Base-by-base conservation (phyloP, 2,329 filamentous ascomycete genomes). In the Cytospora piceicola region DNA sequence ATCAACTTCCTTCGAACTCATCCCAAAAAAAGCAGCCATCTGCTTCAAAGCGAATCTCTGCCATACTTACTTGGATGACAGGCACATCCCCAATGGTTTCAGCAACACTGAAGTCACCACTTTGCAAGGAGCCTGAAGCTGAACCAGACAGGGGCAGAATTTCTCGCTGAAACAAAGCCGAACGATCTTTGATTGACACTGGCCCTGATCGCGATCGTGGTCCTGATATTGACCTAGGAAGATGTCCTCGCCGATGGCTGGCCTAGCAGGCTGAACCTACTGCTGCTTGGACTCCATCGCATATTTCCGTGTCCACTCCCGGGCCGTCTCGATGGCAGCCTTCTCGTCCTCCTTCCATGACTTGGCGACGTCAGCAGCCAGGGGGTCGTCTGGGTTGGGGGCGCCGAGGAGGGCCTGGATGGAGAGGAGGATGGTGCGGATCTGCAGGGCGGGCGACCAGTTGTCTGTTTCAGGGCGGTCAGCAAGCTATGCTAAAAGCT, bases 381-480 rank as follows among this genome's bases (percentile, higher is more conserved):
- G 87, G n/a, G 95, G 96, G 75, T 99, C 95, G 74, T 99, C 95
- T 34, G 96, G 95, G 79, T 99, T 99, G 17, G 95, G 95, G 7
- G 95, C 94, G 54, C 95, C 95, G 17, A 99, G 88, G 29, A 99
- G 86, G 59, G 95, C 95, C 79, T 99, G 96, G 76, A 99, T 99
- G 12, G 94, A 98, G 63, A 99, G 88, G n/a, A 99, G 88, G 71
- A 99, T 99, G 8, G 95, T 99, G 70, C 95, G 90, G 76, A 99
- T 99, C 79, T 99, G 95, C 36, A 99, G 87, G 17, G 96, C 95
- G 6, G 95, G 95, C 27, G 94, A 98, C 95, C 95, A 99, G 84
- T 99, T 99, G 77, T 94, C 94, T 97, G 68, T 27, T 27, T 39
- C 14, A 3, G 5, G 8, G 1, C 3, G 11, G 49, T 55, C 22